Base-by-base conservation (phyloP, 2,329 filamentous ascomycete species). In the Talaromyces sp. region DNA sequence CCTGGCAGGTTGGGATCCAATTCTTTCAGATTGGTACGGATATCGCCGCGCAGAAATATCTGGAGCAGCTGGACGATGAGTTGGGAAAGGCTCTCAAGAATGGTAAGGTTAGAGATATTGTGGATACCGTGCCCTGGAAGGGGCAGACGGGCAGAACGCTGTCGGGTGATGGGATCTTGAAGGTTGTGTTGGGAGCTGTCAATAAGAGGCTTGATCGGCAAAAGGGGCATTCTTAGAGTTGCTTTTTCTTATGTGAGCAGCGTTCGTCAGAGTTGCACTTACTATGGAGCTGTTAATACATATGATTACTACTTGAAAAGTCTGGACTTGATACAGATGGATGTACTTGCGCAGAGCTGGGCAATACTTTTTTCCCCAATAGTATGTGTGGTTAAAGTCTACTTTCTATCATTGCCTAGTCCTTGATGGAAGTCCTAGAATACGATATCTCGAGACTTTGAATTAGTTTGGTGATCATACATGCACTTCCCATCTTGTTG, bases 1-100 rank as follows among this genome's bases (percentile, higher is more conserved):
- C 87, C 0, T 90, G 90, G 81, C 95, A 98, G 78, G 81, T 97
- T 8, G 93, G 93, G 37, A 86, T 98, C 62, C 93, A 98, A 75
- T 98, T 98, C 80, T 96, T 98, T 81, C 93, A 97, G 77, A 90
- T 98, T 50, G 93, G 95, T 62, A 82, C 84, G 57, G 91, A 96
- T 68, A 71, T 77, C 0, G 79, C 76, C 0, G 93, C 93, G 0
- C 81, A 82, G 1, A 76, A 81, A 67, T 86, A 88, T 61, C 80
- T 98, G 42, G 79, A 84, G 68, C 82, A 87, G 54, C 81, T 98
- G 7, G 93, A 98, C 71, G 90, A 97, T 73, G 83, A 84, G 3
- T 77, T 95, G 39, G 79, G 46, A 70, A 84, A n/a, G 78, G 81
- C 28, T 78, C 82, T 33, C 80, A 82, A 14, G 73, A 61, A 69